Evolutionary conservation across 2,329 filamentous ascomycete genomes (phyloP).

Genomic region (Cytospora piceicola): DNA sequence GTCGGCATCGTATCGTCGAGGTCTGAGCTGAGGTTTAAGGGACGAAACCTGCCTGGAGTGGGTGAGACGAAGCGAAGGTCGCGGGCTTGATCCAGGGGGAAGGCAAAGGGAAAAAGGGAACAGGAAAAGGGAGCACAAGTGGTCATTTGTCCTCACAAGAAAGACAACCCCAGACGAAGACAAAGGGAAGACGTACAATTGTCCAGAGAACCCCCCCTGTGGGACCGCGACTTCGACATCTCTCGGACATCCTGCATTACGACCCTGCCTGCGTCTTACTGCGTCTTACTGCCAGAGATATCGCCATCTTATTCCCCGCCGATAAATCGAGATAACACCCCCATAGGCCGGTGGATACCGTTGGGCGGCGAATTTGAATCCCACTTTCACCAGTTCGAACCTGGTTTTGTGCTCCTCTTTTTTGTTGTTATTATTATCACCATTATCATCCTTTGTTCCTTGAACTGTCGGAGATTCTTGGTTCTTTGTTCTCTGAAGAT

Average conservation of each 20-base stretch:
- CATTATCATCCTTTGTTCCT: too few species aligned
- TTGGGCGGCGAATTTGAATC: neutral
- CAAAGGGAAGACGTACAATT: too few species aligned
- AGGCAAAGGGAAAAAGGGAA: neutral
- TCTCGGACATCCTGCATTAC: too few species aligned
- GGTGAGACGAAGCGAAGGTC: conserved; percentile 23
- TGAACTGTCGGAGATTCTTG: too few species aligned
- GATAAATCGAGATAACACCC: neutral
- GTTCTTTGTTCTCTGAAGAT: too few species aligned
- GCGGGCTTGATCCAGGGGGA: conserved; percentile 7
- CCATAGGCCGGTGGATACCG: neutral
- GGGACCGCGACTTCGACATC: too few species aligned
- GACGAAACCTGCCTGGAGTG: conserved; percentile 1
- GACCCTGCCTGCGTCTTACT: too few species aligned
- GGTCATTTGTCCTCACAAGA: neutral
- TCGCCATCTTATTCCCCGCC: conserved; percentile 12
- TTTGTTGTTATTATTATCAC: too few species aligned
- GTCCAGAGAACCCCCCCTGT: too few species aligned
- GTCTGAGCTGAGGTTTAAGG: conserved; percentile 23
- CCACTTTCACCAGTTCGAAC: too few species aligned
- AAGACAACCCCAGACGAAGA: too few species aligned
- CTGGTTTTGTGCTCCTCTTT: too few species aligned
- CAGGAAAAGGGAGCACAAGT: neutral
- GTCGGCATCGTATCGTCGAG: conserved; percentile 27
- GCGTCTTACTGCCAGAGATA: conserved; percentile 1